Evolutionary conservation across 1,139 yeast genomes (phyloP), one percentile per base, ranked within the genome.

Genomic region (Blastobotrys ciferrii): DNA sequence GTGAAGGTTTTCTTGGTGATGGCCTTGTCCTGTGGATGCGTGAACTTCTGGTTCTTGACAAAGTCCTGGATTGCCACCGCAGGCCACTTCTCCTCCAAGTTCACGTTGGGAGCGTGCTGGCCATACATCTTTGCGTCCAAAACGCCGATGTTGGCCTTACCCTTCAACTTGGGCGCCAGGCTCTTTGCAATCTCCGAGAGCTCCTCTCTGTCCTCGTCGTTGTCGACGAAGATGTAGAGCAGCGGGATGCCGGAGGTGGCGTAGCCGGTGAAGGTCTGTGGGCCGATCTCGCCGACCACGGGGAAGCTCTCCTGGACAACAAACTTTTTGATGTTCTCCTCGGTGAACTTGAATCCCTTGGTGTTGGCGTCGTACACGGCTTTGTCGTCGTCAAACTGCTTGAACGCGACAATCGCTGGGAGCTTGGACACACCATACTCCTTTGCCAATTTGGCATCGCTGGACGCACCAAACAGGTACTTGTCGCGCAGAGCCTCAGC

Each of bases 41-140:
- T 66, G 68, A 74, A 92, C 75, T 91, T 92, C 69, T 77, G 75
- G 74, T 87, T 86, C 45, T 72, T 66, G 25, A 64, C 69, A 56
- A 80, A 65, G 65, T 88, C 87, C 70, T 91, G 97, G 59, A 92
- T 85, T 46, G 84, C 96, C 66, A 94, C 84, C 51, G 94, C 81
- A 64, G 98, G 98, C 79, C 87, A 84, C 61, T 83, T 76, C 67
- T 85, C 85, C 70, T 84, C 77, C 81, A 92, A 81, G 76, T 86
- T 89, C 68, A 92, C 78, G 68, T 84, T 81, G 63, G 80, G 86
- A 52, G 98, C 97, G 65, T 92, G 98, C 72, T 80, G 81, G 58
- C 97, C 98, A 65, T 73, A 94, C 64, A 75, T 74, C 52, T 74
- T 66, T 51, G 96, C 95, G 65, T 92, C 94, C 63, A 92, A 77